These are phyloP conservation scores for Kalanchoe fedtschenkoi DNA, from an alignment of 164 flowering plant genomes.

Conservation along the genomic window DNA sequence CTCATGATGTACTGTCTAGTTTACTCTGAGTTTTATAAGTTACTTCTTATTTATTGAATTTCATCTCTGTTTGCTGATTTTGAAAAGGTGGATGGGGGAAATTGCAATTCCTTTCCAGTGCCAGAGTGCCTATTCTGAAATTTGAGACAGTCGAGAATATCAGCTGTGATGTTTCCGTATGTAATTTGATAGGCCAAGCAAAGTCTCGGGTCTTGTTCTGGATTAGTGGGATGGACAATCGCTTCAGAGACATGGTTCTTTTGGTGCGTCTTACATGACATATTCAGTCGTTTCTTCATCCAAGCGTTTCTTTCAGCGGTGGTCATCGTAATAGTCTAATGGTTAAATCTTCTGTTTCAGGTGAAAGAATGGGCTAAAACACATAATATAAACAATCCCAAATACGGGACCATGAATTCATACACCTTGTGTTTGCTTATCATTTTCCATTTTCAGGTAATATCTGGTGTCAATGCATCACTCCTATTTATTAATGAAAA, in stretches of 20 bases:
- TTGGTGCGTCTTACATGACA: constrained; percentile 33
- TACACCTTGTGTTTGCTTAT: constrained; percentile 69
- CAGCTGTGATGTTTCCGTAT: constrained; percentile 81
- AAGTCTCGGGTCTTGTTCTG: constrained; percentile 71
- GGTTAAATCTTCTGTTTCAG: constrained; percentile 26
- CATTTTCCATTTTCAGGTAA: constrained; percentile 93
- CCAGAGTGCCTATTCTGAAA: constrained; percentile 79
- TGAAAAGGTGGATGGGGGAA: constrained; percentile 37
- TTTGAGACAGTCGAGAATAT: constrained; percentile 39
- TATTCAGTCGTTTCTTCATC: not conserved
- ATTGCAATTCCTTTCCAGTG: constrained; percentile 41
- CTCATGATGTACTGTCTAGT: too few relatives aligned
- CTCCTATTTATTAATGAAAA: not conserved
- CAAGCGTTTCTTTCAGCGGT: not conserved
- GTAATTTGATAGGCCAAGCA: constrained; percentile 59
- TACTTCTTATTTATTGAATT: not conserved
- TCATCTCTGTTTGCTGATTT: not conserved
- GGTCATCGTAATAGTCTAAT: constrained; percentile 8
- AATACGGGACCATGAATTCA: constrained; percentile 70
- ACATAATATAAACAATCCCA: constrained; percentile 62
- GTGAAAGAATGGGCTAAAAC: constrained; percentile 98
- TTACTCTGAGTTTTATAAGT: too few relatives aligned
- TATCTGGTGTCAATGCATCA: not conserved
- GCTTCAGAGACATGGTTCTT: constrained; percentile 82
- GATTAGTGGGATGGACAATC: constrained; percentile 68